Evolutionary conservation across 2,329 filamentous ascomycete genomes (phyloP).

Genomic region (Setomelanomma holmii): DNA sequence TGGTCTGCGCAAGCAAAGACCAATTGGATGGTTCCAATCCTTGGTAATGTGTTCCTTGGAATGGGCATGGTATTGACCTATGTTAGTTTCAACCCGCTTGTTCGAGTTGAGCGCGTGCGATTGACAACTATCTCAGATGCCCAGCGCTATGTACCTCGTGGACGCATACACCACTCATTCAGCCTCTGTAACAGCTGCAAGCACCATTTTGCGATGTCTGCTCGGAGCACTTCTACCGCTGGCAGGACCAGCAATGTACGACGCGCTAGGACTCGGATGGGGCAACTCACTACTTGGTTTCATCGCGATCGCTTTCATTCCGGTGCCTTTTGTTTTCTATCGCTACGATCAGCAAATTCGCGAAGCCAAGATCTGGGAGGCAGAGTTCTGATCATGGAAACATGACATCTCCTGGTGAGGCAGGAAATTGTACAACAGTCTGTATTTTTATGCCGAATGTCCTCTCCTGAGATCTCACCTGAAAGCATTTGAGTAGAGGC

Average conservation of each 20-base stretch:
- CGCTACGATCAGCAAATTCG: conserved; percentile 51
- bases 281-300: conserved; percentile 64
- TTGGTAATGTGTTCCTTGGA: conserved; percentile 15
- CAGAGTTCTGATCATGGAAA: neutral
- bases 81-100: neutral
- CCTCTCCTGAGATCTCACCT: too few species aligned
- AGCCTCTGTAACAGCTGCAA: conserved; percentile 65
- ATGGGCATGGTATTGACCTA: conserved; percentile 14
- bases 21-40: conserved; percentile 60
- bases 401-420: too few species aligned
- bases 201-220: conserved; percentile 63
- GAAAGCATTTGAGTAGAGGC: too few species aligned
- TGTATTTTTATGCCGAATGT: too few species aligned
- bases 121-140: conserved; percentile 8
- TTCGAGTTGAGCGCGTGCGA: neutral
- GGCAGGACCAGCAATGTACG: conserved; percentile 65
- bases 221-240: conserved; percentile 65
- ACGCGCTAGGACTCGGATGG: conserved; percentile 64
- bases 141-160: conserved; percentile 61
- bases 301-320: conserved; percentile 54
- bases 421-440: too few species aligned
- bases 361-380: neutral
- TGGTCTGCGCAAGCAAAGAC: conserved; percentile 60
- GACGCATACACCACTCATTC: conserved; percentile 63
- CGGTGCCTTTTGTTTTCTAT: conserved; percentile 54